Conservation (phyloP, 805 yeast genomes). For the Barnettozyma sp. region DNA sequence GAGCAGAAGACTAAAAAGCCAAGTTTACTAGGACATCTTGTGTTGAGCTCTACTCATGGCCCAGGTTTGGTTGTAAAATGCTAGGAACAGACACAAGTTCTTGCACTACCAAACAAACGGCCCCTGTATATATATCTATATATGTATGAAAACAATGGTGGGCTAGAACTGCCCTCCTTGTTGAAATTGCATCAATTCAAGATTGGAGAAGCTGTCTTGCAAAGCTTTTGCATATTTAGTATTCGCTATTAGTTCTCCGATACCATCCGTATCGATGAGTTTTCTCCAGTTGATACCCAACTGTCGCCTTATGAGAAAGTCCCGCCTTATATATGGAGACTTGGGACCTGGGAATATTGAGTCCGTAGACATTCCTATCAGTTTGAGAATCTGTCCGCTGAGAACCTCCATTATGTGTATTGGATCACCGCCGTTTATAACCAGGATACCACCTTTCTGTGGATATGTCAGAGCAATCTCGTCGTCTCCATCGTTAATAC, state of each 20-base stretch:
- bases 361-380: slow-evolving; percentile 5
- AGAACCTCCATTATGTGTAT: slow-evolving; percentile 6
- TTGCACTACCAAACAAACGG: no score
- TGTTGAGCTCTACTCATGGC: slow-evolving; percentile 63
- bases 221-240: not conserved
- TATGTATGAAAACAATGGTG: slow-evolving; percentile 22
- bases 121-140: no score
- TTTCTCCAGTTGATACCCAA: slow-evolving; percentile 4
- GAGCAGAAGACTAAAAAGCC: slow-evolving; percentile 62
- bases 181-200: no score
- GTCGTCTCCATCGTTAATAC: not conserved
- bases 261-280: not conserved
- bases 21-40: slow-evolving; percentile 61
- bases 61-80: slow-evolving; percentile 66
- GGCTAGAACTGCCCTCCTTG: no score
- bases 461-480: not conserved
- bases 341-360: slow-evolving; percentile 5
- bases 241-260: not conserved
- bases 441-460: slow-evolving; percentile 6
- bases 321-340: slow-evolving; percentile 11
- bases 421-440: not conserved
- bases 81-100: no score
- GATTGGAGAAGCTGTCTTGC: not conserved
- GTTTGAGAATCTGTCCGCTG: slow-evolving; percentile 5
- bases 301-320: slow-evolving; percentile 11